These are phyloP conservation scores for Colletotrichum australisinense DNA, from an alignment of 2,329 filamentous ascomycete species.

Conservation along the genomic window DNA sequence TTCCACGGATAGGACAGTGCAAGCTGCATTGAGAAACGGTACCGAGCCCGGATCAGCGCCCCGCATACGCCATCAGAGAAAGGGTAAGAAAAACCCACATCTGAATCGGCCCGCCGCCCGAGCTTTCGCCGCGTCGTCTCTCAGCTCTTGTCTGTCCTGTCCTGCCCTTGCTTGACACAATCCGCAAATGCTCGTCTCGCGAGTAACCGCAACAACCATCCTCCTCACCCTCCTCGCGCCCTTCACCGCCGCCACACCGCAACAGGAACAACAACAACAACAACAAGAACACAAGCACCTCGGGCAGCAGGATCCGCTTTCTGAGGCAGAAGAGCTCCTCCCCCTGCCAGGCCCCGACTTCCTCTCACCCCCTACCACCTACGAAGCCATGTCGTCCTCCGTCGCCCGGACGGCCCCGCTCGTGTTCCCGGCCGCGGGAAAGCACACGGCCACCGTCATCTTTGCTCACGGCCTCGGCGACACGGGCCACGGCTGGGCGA, in stretches of 20 bases:
- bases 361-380: not conserved
- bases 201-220: not conserved
- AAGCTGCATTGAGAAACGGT: not conserved
- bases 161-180: not conserved
- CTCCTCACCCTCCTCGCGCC: not conserved
- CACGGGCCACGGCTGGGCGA: slow-evolving; percentile 81
- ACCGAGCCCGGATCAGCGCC: not conserved
- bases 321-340: not conserved
- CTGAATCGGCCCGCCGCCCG: not conserved
- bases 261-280: not conserved
- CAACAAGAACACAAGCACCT: not conserved
- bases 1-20: not conserved
- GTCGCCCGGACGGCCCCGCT: slow-evolving; percentile 58
- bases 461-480: slow-evolving; percentile 94
- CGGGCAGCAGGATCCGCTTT: slow-evolving; percentile 1
- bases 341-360: not conserved
- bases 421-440: slow-evolving; percentile 81
- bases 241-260: not conserved
- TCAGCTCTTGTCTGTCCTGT: not conserved
- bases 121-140: not conserved
- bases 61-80: slow-evolving; percentile 6
- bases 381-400: slow-evolving; percentile 21
- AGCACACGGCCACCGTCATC: slow-evolving; percentile 94
- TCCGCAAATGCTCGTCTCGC: slow-evolving; percentile 9
- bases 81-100: not conserved